Percentiles rank a stretch among this genome's conserved stretches.
phyloP scores from a whole-genome alignment of 75 land plant genomes.

The Cupressus sempervirens region DNA sequence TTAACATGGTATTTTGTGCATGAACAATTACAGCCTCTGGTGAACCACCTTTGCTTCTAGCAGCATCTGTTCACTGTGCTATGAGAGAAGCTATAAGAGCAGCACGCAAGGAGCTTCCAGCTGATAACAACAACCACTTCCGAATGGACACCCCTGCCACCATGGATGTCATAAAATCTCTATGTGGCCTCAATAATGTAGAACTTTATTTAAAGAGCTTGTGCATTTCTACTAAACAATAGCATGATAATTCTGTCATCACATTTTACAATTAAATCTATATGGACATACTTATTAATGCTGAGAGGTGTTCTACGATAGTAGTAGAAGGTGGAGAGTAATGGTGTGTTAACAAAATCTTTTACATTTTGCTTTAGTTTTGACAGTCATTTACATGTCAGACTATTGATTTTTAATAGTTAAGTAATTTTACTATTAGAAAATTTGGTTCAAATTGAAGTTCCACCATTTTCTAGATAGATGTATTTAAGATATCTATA shows the following conservation, averaged over 20 bases:
- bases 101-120: slow-evolving; percentile 8
- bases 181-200: slow-evolving; percentile 41
- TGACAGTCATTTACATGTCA: no score
- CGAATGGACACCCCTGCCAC: slow-evolving; percentile 66
- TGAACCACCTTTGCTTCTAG: slow-evolving; percentile 69
- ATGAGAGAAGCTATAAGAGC: slow-evolving; percentile 39
- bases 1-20: not conserved
- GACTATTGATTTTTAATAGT: no score
- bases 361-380: no score
- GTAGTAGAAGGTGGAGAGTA: no score
- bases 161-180: slow-evolving; percentile 50
- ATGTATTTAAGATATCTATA: no score
- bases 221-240: slow-evolving; percentile 8
- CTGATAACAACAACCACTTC: slow-evolving; percentile 21
- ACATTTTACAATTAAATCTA: not conserved
- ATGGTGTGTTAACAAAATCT: no score
- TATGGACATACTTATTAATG: not conserved
- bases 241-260: not conserved
- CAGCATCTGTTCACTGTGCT: slow-evolving; percentile 76
- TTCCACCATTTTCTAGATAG: no score
- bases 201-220: slow-evolving; percentile 50
- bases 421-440: no score
- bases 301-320: no score
- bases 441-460: no score
- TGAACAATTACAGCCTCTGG: not conserved